These are phyloP conservation scores for Buxus sempervirens DNA, from an alignment of 164 flowering plant genomes.

Conservation along the genomic window DNA sequence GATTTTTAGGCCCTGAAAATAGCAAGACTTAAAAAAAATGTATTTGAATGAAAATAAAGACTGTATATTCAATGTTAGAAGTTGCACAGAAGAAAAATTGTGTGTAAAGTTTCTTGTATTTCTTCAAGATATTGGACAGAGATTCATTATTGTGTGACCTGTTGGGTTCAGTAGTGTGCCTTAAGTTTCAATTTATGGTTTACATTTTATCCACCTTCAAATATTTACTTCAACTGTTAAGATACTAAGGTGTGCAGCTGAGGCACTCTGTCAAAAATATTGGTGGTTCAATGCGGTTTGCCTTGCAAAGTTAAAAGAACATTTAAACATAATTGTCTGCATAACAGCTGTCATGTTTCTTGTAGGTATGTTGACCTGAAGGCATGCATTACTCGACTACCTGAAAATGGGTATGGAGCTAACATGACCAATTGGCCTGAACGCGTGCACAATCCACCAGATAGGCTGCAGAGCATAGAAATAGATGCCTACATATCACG, in stretches of 20 bases:
- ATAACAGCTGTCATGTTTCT: background rate
- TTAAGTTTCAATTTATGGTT: too few relatives aligned
- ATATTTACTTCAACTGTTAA: too few relatives aligned
- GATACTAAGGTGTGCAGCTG: too few relatives aligned
- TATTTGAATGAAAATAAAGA: background rate
- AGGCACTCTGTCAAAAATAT: too few relatives aligned
- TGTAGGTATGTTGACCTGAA: slow-evolving; percentile 42
- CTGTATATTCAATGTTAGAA: background rate
- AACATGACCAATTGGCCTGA: slow-evolving; percentile 42
- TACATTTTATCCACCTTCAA: too few relatives aligned
- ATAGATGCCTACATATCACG: slow-evolving; percentile 50
- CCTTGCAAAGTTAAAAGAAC: background rate
- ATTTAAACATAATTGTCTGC: background rate
- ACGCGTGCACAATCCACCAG: slow-evolving; percentile 44
- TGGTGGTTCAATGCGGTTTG: background rate
- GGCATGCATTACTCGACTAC: slow-evolving; percentile 45
- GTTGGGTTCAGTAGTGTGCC: background rate
- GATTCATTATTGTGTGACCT: background rate
- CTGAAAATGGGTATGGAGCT: slow-evolving; percentile 42
- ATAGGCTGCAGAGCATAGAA: slow-evolving; percentile 44
- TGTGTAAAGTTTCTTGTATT: background rate
- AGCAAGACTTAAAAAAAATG: background rate
- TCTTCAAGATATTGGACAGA: background rate
- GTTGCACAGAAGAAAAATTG: background rate
- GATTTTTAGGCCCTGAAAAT: background rate